These are phyloP conservation scores for Suzukiozyma palmioleophila DNA, from an alignment of 1,139 yeast genomes.

Conservation along the genomic window DNA sequence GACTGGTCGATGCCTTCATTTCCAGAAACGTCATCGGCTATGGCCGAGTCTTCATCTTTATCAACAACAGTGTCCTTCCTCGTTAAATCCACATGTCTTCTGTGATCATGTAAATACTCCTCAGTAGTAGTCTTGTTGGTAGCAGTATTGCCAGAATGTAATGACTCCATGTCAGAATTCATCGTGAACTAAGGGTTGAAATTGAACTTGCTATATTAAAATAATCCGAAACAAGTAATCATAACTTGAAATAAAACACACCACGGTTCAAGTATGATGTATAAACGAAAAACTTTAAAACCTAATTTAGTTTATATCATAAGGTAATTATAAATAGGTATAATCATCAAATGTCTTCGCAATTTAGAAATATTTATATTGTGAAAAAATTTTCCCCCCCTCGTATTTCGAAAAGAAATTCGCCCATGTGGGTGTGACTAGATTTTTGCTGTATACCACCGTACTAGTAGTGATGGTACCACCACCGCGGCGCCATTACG, in stretches of 20 bases:
- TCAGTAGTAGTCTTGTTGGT: neutral
- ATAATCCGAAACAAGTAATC: neutral
- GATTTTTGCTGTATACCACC: too few species aligned
- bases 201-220: neutral
- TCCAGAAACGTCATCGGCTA: neutral
- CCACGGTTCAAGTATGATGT: too few species aligned
- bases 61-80: neutral
- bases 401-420: neutral
- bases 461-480: too few species aligned
- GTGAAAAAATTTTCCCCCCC: neutral
- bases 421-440: neutral
- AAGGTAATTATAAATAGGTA: neutral
- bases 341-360: neutral
- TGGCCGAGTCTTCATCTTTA: neutral
- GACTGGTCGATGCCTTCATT: neutral
- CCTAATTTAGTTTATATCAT: neutral
- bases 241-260: neutral
- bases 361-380: neutral
- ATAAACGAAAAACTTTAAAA: too few species aligned
- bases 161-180: neutral
- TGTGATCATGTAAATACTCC: neutral
- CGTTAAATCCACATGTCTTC: conserved; percentile 1
- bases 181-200: neutral
- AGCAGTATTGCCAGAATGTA: neutral
- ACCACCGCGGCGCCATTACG: too few species aligned